Evolutionary conservation across 495 filamentous ascomycete species (phyloP).

Genomic region (Schizothecium vesticola): DNA sequence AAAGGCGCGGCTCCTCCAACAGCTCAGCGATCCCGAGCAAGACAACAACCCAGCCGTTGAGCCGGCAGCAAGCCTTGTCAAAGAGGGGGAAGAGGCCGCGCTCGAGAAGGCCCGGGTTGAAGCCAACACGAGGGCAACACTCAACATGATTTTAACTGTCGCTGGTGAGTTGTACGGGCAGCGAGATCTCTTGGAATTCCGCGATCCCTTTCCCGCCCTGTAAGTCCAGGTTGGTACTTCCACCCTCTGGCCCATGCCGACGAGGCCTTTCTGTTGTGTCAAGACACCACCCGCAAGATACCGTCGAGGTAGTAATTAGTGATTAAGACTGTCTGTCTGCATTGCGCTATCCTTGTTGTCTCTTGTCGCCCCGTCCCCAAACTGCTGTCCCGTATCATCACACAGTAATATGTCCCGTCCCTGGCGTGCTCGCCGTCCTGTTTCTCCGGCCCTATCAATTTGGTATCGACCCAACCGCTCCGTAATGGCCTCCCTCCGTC

Average conservation of each 20-base stretch:
- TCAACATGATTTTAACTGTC: constrained; percentile 90
- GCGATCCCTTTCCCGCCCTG: constrained; percentile 46
- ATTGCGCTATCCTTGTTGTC: background rate
- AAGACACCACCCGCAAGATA: background rate
- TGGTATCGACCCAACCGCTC: background rate
- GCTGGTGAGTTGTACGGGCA: constrained; percentile 90
- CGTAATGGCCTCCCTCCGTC: background rate
- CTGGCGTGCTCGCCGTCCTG: background rate
- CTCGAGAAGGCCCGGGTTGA: constrained; percentile 28
- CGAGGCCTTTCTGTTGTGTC: background rate
- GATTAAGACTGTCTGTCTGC: background rate
- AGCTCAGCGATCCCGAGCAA: constrained; percentile 29
- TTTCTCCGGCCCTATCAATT: background rate
- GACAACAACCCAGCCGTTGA: constrained; percentile 1
- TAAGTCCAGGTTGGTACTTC: constrained; percentile 8
- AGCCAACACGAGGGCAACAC: constrained; percentile 51
- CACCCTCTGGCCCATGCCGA: background rate
- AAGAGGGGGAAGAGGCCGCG: background rate
- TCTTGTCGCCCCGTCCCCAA: background rate
- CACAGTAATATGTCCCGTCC: background rate
- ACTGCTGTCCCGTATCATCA: background rate
- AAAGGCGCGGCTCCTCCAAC: constrained; percentile 52
- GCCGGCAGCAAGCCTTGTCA: background rate
- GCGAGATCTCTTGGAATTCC: constrained; percentile 71
- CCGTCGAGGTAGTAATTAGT: background rate